A percentile compares a stretch with the other conserved stretches of the same genome.
phyloP scores from a whole-genome alignment of 495 filamentous ascomycete species.

The Gamarada debralockiae region DNA sequence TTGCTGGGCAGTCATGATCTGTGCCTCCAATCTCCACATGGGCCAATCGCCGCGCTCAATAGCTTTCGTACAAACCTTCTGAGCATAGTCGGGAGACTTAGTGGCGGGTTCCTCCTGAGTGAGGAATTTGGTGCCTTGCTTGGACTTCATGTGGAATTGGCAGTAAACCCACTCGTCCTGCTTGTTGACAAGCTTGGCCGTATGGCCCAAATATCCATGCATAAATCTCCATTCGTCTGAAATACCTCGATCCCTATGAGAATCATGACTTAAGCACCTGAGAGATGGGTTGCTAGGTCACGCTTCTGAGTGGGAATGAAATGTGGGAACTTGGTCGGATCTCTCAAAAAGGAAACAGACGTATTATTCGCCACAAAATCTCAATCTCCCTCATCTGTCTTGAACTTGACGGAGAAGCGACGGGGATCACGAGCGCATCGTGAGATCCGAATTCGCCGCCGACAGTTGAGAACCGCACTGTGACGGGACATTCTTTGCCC shows the following conservation, averaged over 20 bases:
- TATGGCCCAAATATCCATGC: constrained; percentile 63
- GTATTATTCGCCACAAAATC: constrained; percentile 67
- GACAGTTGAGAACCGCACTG: constrained; percentile 65
- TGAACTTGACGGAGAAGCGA: constrained; percentile 70
- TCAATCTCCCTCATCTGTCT: constrained; percentile 74
- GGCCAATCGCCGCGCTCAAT: constrained; percentile 54
- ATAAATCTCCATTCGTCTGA: constrained; percentile 56
- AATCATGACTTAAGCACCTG: constrained; percentile 47
- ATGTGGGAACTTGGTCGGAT: constrained; percentile 67
- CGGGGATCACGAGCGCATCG: constrained; percentile 70
- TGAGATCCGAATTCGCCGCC: constrained; percentile 65
- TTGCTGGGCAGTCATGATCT: constrained; percentile 54
- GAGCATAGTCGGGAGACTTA: constrained; percentile 58
- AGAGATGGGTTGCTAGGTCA: constrained; percentile 54
- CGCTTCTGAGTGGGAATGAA: constrained; percentile 69
- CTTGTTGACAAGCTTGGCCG: constrained; percentile 60
- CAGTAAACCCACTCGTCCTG: constrained; percentile 67
- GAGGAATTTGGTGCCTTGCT: constrained; percentile 56
- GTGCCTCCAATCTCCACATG: constrained; percentile 59
- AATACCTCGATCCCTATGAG: constrained; percentile 61
- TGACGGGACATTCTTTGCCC: constrained; percentile 48
- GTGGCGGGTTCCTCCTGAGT: constrained; percentile 47
- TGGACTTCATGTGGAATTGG: constrained; percentile 61
- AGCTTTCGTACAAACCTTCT: constrained; percentile 55
- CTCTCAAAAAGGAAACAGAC: constrained; percentile 76